Conservation (phyloP, 768 basidiomycete species). For the Hygrocybe coccinea region DNA sequence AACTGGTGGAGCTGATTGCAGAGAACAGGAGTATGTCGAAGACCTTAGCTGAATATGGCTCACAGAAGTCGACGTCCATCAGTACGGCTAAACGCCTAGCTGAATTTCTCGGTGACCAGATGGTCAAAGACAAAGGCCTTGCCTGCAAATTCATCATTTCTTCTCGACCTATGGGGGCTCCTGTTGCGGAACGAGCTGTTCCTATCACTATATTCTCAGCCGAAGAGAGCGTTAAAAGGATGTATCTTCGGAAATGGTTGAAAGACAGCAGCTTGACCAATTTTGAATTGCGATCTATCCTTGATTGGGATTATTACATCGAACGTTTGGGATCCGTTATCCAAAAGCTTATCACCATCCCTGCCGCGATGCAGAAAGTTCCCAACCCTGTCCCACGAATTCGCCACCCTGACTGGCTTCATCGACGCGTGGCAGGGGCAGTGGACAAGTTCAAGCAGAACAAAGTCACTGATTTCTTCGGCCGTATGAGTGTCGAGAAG, state of each 20-base stretch:
- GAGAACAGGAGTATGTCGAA: conserved; percentile 98
- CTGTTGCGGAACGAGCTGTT: conserved; percentile 94
- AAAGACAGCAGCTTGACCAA: conserved; percentile 83
- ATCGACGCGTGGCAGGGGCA: conserved; percentile 79
- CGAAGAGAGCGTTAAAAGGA: conserved; percentile 83
- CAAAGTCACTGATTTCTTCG: conserved; percentile 94
- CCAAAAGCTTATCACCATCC: conserved; percentile 98
- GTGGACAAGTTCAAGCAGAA: conserved; percentile 98
- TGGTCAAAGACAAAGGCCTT: conserved; percentile 99
- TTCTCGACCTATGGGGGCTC: conserved; percentile 83
- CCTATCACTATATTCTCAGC: conserved; percentile 98
- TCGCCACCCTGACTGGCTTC: conserved; percentile 95
- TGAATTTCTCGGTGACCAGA: conserved; percentile 94
- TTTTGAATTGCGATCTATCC: conserved; percentile 89
- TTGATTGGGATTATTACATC: conserved; percentile 99
- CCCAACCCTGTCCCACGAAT: conserved; percentile 94
- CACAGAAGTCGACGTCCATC: conserved; percentile 97
- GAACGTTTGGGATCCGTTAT: conserved; percentile 96
- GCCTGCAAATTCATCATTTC: conserved; percentile 99
- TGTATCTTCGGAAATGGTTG: conserved; percentile 92
- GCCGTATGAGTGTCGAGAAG: conserved; percentile 31
- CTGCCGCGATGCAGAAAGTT: conserved; percentile 97
- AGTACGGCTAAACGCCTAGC: conserved; percentile 92
- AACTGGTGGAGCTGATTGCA: conserved; percentile 95
- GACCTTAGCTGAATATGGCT: conserved; percentile 92